Conservation (phyloP, 208 protist genomes). For the Balamuthia mandrillaris region DNA sequence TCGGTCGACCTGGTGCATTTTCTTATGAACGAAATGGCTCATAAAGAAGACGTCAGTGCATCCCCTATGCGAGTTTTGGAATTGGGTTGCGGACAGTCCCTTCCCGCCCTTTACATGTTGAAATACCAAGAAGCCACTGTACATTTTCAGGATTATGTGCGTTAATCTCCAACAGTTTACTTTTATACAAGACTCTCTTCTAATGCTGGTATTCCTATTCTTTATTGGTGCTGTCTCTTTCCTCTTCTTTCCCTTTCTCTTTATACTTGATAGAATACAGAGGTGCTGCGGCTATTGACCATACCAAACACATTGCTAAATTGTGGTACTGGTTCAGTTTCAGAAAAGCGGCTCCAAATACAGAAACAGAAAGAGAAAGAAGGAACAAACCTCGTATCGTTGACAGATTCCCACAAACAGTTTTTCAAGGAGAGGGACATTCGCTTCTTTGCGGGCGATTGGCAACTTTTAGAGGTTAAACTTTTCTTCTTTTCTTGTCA, state of each 20-base stretch:
- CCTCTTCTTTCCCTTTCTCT: too few species aligned
- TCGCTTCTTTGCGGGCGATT: conserved; percentile 23
- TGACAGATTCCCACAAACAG: too few species aligned
- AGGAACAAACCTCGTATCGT: background rate
- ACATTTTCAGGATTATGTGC: conserved; percentile 20
- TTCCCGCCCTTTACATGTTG: conserved; percentile 12
- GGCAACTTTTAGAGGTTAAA: background rate
- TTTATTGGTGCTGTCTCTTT: background rate
- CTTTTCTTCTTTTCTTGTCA: background rate
- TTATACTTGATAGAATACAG: background rate
- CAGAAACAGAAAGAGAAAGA: background rate
- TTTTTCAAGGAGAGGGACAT: too few species aligned
- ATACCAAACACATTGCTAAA: background rate
- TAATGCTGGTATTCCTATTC: too few species aligned
- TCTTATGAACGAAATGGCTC: background rate
- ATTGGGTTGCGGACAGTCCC: conserved; percentile 22
- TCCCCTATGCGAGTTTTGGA: conserved; percentile 10
- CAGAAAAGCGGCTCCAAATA: background rate
- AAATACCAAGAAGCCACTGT: background rate
- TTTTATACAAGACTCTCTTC: too few species aligned
- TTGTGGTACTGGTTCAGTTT: too few species aligned
- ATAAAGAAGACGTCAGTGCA: too few species aligned
- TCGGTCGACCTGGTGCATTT: background rate
- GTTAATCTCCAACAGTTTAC: too few species aligned
- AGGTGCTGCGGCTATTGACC: conserved; percentile 9